Conservation (phyloP, 2,329 filamentous ascomycete genomes). For the Calonectria hawksworthii region DNA sequence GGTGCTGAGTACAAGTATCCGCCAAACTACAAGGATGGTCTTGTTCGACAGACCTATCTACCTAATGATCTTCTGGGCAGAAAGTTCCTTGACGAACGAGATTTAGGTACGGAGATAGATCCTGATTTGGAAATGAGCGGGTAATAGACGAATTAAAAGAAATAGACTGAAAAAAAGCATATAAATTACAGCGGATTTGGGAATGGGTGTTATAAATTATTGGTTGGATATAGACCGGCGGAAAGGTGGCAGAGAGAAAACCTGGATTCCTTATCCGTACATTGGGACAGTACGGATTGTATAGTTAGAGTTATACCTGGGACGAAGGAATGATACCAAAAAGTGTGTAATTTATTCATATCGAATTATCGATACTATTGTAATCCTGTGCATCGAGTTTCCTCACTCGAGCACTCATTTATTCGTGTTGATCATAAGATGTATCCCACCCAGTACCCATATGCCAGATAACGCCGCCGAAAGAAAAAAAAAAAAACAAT, state of each 20-base stretch:
- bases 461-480: slow-evolving; percentile 1
- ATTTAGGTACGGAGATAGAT: slow-evolving; percentile 86
- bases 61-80: slow-evolving; percentile 80
- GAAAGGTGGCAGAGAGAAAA: slow-evolving; percentile 28
- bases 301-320: slow-evolving; percentile 24
- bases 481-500: neutral
- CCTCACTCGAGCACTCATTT: neutral
- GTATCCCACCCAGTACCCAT: slow-evolving; percentile 26
- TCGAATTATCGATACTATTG: slow-evolving; percentile 1
- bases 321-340: slow-evolving; percentile 30
- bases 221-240: slow-evolving; percentile 24
- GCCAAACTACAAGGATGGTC: slow-evolving; percentile 87
- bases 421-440: slow-evolving; percentile 5
- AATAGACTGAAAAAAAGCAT: slow-evolving; percentile 4
- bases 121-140: slow-evolving; percentile 68
- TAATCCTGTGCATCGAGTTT: neutral
- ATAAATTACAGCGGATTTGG: neutral
- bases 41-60: slow-evolving; percentile 90
- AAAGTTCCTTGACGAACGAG: slow-evolving; percentile 82
- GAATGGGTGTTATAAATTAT: slow-evolving; percentile 11
- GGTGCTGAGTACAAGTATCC: slow-evolving; percentile 97
- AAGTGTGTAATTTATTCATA: slow-evolving; percentile 28
- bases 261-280: slow-evolving; percentile 15
- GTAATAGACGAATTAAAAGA: slow-evolving; percentile 14
- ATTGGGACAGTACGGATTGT: slow-evolving; percentile 22